These are phyloP conservation scores for Lepraria neglecta DNA, from an alignment of 495 filamentous ascomycete genomes.

Conservation along the genomic window DNA sequence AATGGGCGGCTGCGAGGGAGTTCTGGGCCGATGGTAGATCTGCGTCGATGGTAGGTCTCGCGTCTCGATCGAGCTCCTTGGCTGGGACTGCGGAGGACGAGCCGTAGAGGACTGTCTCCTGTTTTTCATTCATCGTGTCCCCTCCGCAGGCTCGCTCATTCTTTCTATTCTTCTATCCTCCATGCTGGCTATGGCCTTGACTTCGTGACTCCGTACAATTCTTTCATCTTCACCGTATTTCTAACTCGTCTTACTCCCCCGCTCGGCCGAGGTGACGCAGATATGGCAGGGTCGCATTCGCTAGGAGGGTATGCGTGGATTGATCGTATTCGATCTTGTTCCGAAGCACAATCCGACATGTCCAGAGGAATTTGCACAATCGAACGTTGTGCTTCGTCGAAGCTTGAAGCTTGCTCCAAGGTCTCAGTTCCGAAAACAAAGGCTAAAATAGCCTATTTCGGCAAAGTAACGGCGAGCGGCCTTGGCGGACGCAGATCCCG, in stretches of 20 bases:
- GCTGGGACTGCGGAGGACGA: neutral
- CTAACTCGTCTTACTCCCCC: neutral
- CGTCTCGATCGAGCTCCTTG: conserved; percentile 8
- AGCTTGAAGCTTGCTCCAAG: conserved; percentile 1
- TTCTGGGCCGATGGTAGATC: conserved; percentile 4
- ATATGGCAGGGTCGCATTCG: neutral
- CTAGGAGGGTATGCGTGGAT: neutral
- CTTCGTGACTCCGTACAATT: neutral
- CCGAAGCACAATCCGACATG: neutral
- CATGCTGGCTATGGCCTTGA: neutral
- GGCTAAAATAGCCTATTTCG: neutral
- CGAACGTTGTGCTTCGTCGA: neutral
- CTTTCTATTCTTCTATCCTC: neutral
- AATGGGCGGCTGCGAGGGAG: neutral
- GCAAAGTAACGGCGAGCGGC: neutral
- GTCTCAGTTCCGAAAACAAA: neutral
- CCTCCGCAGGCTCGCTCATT: neutral
- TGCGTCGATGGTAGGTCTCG: conserved; percentile 5
- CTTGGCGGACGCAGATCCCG: neutral
- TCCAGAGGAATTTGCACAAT: neutral
- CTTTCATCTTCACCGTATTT: too few relatives aligned
- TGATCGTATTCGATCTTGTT: neutral
- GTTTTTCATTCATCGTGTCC: neutral
- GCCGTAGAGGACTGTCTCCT: neutral
- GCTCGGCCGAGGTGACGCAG: neutral